Percentiles rank a stretch among this genome's conserved stretches.
These are phyloP conservation scores for Phialemonium atrogriseum DNA, from an alignment of 2,329 filamentous ascomycete genomes.

Conservation along the genomic window DNA sequence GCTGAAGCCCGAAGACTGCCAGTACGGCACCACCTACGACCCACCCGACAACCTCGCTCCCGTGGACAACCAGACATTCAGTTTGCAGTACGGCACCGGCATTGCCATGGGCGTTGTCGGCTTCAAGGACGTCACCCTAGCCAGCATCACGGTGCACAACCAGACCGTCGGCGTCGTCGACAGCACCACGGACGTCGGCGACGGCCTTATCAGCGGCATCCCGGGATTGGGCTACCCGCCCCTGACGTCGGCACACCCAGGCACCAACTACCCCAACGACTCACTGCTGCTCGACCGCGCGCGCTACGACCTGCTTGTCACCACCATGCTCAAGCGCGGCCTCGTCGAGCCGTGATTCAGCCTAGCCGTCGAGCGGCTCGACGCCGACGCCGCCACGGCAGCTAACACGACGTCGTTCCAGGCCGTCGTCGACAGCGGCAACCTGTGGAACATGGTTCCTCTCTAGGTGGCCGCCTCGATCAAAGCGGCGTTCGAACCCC, in stretches of 20 bases:
- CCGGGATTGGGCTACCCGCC: conserved; percentile 14
- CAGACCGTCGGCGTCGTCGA: conserved; percentile 15
- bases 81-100: conserved; percentile 7
- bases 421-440: conserved; percentile 35
- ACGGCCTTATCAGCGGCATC: conserved; percentile 14
- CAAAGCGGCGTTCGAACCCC: conserved; percentile 29
- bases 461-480: conserved; percentile 23
- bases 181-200: conserved; percentile 10
- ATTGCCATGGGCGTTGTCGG: conserved; percentile 12
- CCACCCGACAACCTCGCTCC: neutral
- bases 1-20: neutral
- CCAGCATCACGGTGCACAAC: conserved; percentile 10
- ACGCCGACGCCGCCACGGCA: conserved; percentile 5
- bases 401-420: conserved; percentile 23
- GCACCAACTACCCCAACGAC: neutral
- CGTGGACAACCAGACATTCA: neutral
- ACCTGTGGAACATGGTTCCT: conserved; percentile 30
- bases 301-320: conserved; percentile 3
- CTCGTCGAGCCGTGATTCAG: conserved; percentile 13
- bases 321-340: neutral
- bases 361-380: conserved; percentile 11
- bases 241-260: conserved; percentile 12
- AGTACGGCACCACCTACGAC: neutral
- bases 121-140: conserved; percentile 10
- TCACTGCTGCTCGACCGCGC: conserved; percentile 1